phyloP scores from a whole-genome alignment of 129 eudicot species.

The Flaveria robusta region DNA sequence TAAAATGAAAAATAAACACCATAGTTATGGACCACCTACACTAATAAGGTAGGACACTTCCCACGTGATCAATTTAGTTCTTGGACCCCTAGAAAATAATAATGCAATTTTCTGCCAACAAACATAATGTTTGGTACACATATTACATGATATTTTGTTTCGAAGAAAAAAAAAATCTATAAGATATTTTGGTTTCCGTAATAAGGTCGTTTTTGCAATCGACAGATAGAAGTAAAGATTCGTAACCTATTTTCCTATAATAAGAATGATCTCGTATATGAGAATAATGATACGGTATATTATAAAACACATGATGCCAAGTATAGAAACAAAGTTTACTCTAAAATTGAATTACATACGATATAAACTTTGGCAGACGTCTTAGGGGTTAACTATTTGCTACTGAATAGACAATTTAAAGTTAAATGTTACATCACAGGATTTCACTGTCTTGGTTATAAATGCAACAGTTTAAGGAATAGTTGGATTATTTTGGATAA shows the following conservation, averaged over 20 bases:
- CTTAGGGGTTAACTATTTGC: not conserved
- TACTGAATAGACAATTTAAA: not conserved
- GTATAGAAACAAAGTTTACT: not conserved
- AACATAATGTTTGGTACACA: conserved; percentile 17
- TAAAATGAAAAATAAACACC: conserved; percentile 15
- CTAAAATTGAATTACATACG: not conserved
- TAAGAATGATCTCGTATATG: conserved; percentile 10
- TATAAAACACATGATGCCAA: not conserved
- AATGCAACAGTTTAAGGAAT: not conserved
- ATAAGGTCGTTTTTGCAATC: not conserved
- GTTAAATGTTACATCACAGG: not conserved
- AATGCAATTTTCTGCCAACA: conserved; percentile 26
- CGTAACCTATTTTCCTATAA: conserved; percentile 1
- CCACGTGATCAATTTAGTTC: conserved; percentile 44
- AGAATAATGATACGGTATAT: not conserved
- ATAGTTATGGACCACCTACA: conserved; percentile 43
- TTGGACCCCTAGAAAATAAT: conserved; percentile 35
- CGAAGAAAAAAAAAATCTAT: not conserved
- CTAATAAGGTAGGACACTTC: conserved; percentile 41
- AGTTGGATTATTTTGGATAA: too few species aligned
- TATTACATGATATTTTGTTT: conserved; percentile 26
- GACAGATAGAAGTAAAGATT: conserved; percentile 2
- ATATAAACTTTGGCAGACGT: not conserved
- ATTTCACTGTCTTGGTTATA: not conserved
- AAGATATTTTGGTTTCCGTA: not conserved